Percentiles rank a stretch among this genome's conserved stretches.
phyloP scores from a whole-genome alignment of 106 monocot genomes.

The Platanthera guangdongensis region DNA sequence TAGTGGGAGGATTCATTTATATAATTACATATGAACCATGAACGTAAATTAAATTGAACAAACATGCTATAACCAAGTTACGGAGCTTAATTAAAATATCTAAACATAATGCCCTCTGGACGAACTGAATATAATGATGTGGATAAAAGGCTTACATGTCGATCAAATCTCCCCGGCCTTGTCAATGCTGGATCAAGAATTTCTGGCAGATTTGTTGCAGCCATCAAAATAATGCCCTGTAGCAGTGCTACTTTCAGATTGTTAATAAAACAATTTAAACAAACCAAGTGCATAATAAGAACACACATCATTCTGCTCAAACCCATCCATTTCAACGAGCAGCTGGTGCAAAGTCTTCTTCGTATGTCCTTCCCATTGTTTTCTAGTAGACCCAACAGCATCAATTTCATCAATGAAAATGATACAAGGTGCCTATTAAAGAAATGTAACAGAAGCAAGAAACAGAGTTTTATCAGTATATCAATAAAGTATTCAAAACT shows the following conservation, averaged over 20 bases:
- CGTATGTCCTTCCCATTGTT: constrained; percentile 99
- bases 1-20: neutral
- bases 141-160: constrained; percentile 60
- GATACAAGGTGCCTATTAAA: constrained; percentile 89
- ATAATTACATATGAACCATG: neutral
- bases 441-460: neutral
- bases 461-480: constrained; percentile 3
- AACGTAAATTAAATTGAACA: neutral
- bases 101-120: neutral
- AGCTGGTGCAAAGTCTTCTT: constrained; percentile 98
- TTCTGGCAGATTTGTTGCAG: constrained; percentile 98
- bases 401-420: constrained; percentile 99
- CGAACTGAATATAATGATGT: neutral
- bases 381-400: constrained; percentile 95
- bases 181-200: constrained; percentile 97
- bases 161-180: constrained; percentile 99
- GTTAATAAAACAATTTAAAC: neutral
- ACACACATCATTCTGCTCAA: constrained; percentile 97
- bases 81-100: neutral
- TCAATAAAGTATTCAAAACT: neutral
- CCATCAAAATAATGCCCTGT: constrained; percentile 98
- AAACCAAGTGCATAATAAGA: neutral
- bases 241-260: constrained; percentile 9
- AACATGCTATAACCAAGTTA: neutral
- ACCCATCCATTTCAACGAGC: constrained; percentile 99